Evolutionary conservation across 129 eudicot genomes (phyloP), one percentile per base, ranked within the genome.

Genomic region (Chrysanthemum seticuspe): DNA sequence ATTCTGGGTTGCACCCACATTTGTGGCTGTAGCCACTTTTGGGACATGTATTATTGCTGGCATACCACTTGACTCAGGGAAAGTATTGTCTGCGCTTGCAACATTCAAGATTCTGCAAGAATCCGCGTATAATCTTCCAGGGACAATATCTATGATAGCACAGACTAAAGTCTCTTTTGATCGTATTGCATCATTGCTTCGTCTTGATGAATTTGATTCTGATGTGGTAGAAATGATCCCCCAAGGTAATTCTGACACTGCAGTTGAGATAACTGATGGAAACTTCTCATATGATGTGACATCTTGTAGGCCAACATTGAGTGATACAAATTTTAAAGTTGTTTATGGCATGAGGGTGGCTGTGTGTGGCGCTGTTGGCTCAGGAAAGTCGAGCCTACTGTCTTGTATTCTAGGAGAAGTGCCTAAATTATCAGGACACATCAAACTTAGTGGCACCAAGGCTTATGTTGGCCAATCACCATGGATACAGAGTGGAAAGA

Each of bases 401-500:
- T 90, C 96, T 11, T 80, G 98, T 81, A 79, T 93, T 2, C 70
- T 90, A 61, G 98, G 96, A 21, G 98, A 93, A 76, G 50, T 93
- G 56, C 89, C 92, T 11, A 87, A 90, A 75, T 10, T 87, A 11
- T 86, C 98, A 1, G 97, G 98, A 18, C 47, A 31, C 10, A 71
- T 90, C 56, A 85, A 80, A 71, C 25, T 93, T 4, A 4, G 84
- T 76, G 98, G 97, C 44, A 74, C 83, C 10, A 86, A 77, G 90
- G 97, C 98, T 14, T 93, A 89, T 71, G 97, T 93, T 57, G 85
- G 96, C 67, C 98, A 93, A 76, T 76, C 93, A 2, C 84, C 98
- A 8, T 93, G 98, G 98, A 93, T 93, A 74, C 98, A 89, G 79
- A 90, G 97, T 61, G 98, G 98, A 13, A 93, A 82, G 65, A 83